Base-by-base conservation (phyloP, 371 early-diverging fungal genomes). In the Rhizopus microsporus region DNA sequence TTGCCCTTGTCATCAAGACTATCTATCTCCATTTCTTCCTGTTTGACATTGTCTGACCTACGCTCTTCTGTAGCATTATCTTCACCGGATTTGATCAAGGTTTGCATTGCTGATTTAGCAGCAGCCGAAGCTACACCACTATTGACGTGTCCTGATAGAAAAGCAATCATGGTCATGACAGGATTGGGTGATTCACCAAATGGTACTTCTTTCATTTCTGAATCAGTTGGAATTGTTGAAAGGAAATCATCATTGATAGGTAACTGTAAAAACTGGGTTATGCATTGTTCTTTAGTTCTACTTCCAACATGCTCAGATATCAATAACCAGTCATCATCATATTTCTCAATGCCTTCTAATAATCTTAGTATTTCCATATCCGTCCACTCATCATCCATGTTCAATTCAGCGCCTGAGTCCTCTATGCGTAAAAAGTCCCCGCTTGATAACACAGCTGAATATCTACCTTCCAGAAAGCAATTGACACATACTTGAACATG, bases 241-340 rank as follows among this genome's bases (percentile, higher is more conserved):
- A 75, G 44, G 34, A 75, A 72, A 3, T 58, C 67, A 53, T 79
- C 79, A 59, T 90, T 91, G 48, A 99, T 96, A 1, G 99, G 99
- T 57, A 99, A 71, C 68, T 95, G 91, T 39, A 99, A 68, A 69
- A 99, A 99, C 45, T 95, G 89, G 30, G 92, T 81, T 35, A 99
- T 87, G 63, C 99, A 99, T 68, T 98, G 93, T 55, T 97, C 97
- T 48, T 92, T 87, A 7, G 91, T 86, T 45, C 94, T 88, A 33
- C 93, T 95, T 5, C 94, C 95, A 4, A 99, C 98, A 67, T 97
- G 94, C 51, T 91, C 91, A n/a, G 97, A 85, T 32, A 99, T 91
- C 60, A 87, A 83, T 54, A 87, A 77, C 99, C 99, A 99, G 73
- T 99, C 95, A 53, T 99, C 96, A 38, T 95, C 93, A 77, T 81